Conservation (phyloP, 1,284 basidiomycete species). For the Trichosporon sp. region DNA sequence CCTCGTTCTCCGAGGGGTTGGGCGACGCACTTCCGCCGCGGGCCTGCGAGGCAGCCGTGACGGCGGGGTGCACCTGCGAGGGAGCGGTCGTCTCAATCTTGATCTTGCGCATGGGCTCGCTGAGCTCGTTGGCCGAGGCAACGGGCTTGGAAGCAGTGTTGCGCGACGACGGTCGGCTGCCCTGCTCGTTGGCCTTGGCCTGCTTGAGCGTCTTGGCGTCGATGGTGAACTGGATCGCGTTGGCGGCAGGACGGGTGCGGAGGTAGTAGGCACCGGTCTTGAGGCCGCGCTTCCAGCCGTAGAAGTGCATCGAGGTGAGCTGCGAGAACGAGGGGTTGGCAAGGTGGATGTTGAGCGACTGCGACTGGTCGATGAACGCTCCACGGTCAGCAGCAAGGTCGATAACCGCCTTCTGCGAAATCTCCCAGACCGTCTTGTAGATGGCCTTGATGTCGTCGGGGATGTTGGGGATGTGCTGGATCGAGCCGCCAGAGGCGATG, state of each 20-base stretch:
- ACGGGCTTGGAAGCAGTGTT: constrained; percentile 6
- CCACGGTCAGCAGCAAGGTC: constrained; percentile 98
- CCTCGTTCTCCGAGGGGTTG: constrained; percentile 42
- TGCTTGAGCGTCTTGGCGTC: constrained; percentile 70
- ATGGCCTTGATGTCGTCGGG: constrained; percentile 77
- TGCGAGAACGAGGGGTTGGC: constrained; percentile 88
- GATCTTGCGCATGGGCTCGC: constrained; percentile 39
- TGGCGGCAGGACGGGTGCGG: constrained; percentile 85
- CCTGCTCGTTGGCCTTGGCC: constrained; percentile 17
- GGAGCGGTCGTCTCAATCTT: constrained; percentile 40
- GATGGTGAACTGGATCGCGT: constrained; percentile 97
- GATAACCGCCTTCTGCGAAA: constrained; percentile 95
- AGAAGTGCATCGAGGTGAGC: constrained; percentile 98
- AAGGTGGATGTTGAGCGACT: constrained; percentile 83
- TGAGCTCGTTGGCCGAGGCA: constrained; percentile 19
- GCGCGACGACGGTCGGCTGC: background rate
- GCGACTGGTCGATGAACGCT: constrained; percentile 93
- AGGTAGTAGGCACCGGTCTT: constrained; percentile 98
- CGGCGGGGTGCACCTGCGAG: constrained; percentile 16
- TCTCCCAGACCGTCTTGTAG: constrained; percentile 75
- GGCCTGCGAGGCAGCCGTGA: constrained; percentile 23
- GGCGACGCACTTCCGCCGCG: constrained; percentile 25
- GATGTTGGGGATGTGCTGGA: constrained; percentile 82
- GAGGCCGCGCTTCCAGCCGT: constrained; percentile 98
- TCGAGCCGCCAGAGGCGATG: constrained; percentile 93